A percentile compares a stretch with the other conserved stretches of the same genome.
Evolutionary conservation across 1,284 basidiomycete genomes (phyloP).

Genomic region (Boletellus deceptivus): DNA sequence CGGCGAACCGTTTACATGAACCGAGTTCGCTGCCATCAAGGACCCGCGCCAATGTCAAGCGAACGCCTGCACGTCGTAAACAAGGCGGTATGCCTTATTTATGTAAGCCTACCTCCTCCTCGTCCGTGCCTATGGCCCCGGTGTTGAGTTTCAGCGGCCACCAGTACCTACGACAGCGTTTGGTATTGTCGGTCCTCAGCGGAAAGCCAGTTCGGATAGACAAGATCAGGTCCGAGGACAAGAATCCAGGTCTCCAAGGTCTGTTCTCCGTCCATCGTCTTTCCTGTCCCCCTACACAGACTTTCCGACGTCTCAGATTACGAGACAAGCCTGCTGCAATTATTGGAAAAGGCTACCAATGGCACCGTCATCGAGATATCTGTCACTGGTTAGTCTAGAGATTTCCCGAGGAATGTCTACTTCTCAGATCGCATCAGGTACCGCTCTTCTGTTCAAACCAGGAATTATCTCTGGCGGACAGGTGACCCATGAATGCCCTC

Average conservation of each 20-base stretch:
- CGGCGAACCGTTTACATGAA: slow-evolving; percentile 29
- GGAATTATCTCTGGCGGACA: slow-evolving; percentile 87
- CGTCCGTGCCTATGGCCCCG: slow-evolving; percentile 39
- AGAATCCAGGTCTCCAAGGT: slow-evolving; percentile 92
- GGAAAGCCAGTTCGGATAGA: slow-evolving; percentile 87
- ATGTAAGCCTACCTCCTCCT: slow-evolving; percentile 22
- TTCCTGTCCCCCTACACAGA: slow-evolving; percentile 2
- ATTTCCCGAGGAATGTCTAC: neutral
- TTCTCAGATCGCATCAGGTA: slow-evolving; percentile 53
- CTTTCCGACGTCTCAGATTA: slow-evolving; percentile 58
- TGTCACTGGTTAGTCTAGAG: slow-evolving; percentile 69
- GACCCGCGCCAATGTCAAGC: slow-evolving; percentile 11
- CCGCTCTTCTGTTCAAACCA: slow-evolving; percentile 87
- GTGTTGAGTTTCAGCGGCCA: slow-evolving; percentile 74
- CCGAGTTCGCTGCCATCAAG: slow-evolving; percentile 33
- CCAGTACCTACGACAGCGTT: slow-evolving; percentile 78
- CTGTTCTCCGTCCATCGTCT: slow-evolving; percentile 11
- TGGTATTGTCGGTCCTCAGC: slow-evolving; percentile 86
- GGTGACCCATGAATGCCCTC: slow-evolving; percentile 84
- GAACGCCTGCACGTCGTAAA: slow-evolving; percentile 17
- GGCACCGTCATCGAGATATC: slow-evolving; percentile 96
- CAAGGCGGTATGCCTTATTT: slow-evolving; percentile 9
- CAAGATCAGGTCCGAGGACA: slow-evolving; percentile 87
- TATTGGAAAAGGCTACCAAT: slow-evolving; percentile 93
- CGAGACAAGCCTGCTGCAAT: slow-evolving; percentile 87